These are phyloP conservation scores for Breviolum minutum DNA, from an alignment of 73 alveolate genomes.

Conservation along the genomic window DNA sequence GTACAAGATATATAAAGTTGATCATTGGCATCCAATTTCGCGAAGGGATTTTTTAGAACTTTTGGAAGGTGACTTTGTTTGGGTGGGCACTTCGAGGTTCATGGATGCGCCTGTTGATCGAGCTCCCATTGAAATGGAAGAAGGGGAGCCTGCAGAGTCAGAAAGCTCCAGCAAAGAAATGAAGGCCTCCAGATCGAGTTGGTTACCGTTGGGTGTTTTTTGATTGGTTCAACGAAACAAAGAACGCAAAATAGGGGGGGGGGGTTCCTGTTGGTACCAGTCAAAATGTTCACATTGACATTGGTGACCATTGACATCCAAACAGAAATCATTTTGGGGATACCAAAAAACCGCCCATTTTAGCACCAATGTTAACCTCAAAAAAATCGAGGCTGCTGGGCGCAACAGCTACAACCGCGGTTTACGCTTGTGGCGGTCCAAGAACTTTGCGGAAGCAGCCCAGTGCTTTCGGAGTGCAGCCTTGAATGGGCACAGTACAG, in stretches of 20 bases:
- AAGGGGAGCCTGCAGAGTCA: background rate
- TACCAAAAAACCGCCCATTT: background rate
- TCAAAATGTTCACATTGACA: no score
- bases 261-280: no score
- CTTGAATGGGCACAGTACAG: conserved; percentile 25
- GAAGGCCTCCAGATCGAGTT: background rate
- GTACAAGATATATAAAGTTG: no score
- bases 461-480: conserved; percentile 42
- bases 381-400: background rate
- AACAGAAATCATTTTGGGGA: no score
- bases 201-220: no score
- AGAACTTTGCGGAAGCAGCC: conserved; percentile 1
- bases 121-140: background rate
- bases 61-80: no score
- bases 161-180: conserved; percentile 14
- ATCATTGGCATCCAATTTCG: no score
- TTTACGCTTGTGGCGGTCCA: background rate
- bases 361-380: background rate
- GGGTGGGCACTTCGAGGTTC: background rate
- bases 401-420: conserved; percentile 71
- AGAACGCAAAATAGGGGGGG: no score
- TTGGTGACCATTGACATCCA: no score
- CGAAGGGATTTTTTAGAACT: no score
- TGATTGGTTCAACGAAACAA: no score
- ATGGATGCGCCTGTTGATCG: conserved; percentile 5